phyloP scores from a whole-genome alignment of 257 asterid species.

The Rubia yunnanensis region DNA sequence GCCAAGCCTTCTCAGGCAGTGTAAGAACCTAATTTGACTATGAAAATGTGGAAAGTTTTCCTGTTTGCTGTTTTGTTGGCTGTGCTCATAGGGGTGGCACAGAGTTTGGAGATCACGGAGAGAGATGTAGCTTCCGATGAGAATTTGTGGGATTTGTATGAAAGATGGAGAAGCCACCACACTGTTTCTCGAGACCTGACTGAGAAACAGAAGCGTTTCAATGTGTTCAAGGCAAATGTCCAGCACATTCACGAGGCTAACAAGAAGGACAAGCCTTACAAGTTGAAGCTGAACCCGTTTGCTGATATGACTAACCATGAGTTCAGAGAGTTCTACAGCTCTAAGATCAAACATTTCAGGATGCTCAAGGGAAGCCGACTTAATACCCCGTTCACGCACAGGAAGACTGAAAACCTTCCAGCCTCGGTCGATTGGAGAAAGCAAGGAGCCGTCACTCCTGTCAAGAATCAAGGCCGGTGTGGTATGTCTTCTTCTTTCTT shows the following conservation, averaged over 20 bases:
- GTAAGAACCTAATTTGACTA: conserved; percentile 8
- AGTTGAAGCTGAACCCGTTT: conserved; percentile 67
- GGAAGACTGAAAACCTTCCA: conserved; percentile 35
- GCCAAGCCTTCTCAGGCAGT: conserved; percentile 1
- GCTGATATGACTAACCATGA: conserved; percentile 76
- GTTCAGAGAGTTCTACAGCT: conserved; percentile 49
- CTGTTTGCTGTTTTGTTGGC: conserved; percentile 29
- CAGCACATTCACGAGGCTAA: conserved; percentile 51
- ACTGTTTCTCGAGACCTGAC: conserved; percentile 51
- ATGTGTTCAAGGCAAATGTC: conserved; percentile 78
- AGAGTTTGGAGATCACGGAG: conserved; percentile 60
- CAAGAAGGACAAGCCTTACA: conserved; percentile 69
- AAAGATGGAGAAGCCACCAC: conserved; percentile 79
- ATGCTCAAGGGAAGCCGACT: conserved; percentile 43
- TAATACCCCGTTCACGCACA: conserved; percentile 49
- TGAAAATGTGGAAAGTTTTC: conserved; percentile 29
- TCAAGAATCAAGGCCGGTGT: conserved; percentile 83
- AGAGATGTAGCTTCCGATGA: conserved; percentile 72
- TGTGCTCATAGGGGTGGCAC: conserved; percentile 25
- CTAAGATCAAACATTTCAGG: conserved; percentile 55
- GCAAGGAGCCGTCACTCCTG: conserved; percentile 64
- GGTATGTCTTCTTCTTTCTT: conserved; percentile 33
- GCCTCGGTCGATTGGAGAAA: conserved; percentile 74
- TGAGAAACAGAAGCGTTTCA: conserved; percentile 66
- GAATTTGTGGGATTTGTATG: conserved; percentile 62